Evolutionary conservation across 1,284 basidiomycete genomes (phyloP).

Genomic region (Apiotrichum brassicae): DNA sequence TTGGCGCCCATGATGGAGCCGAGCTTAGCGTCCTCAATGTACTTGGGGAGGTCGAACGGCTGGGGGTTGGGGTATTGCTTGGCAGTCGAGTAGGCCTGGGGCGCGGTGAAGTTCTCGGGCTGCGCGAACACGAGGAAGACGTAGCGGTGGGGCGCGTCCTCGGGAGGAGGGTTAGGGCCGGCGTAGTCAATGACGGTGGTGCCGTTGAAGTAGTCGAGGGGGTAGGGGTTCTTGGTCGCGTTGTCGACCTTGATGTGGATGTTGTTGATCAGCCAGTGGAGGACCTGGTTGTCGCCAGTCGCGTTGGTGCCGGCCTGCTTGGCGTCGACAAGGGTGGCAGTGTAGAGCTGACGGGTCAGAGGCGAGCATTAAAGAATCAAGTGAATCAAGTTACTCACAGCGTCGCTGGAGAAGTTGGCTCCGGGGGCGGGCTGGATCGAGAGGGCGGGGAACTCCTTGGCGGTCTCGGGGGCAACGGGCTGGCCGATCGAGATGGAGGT

Average conservation of each 20-base stretch:
- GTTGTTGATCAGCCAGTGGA: slow-evolving; percentile 73
- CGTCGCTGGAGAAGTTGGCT: slow-evolving; percentile 65
- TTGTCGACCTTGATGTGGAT: slow-evolving; percentile 50
- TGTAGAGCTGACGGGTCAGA: slow-evolving; percentile 45
- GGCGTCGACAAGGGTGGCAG: slow-evolving; percentile 66
- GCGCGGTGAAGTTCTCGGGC: slow-evolving; percentile 55
- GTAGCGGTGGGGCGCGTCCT: slow-evolving; percentile 64
- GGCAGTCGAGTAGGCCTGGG: slow-evolving; percentile 54
- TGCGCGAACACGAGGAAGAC: slow-evolving; percentile 19
- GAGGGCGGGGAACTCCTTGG: slow-evolving; percentile 79
- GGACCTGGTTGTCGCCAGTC: slow-evolving; percentile 49
- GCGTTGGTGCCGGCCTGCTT: slow-evolving; percentile 56
- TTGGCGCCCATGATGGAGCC: slow-evolving; percentile 49
- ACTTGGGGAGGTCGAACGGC: slow-evolving; percentile 50
- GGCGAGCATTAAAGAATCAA: neutral
- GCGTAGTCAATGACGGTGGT: slow-evolving; percentile 56
- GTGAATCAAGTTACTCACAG: neutral
- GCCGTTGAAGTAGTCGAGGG: slow-evolving; percentile 16
- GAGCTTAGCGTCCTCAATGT: slow-evolving; percentile 40
- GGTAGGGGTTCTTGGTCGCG: slow-evolving; percentile 10
- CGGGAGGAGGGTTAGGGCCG: slow-evolving; percentile 62
- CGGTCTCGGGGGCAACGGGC: neutral
- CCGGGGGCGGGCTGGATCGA: slow-evolving; percentile 65
- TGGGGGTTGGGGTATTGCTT: slow-evolving; percentile 46
- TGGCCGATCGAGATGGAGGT: slow-evolving; percentile 6